Base-by-base conservation (phyloP, 2,329 filamentous ascomycete genomes). In the Zasmidium citrigriseum region DNA sequence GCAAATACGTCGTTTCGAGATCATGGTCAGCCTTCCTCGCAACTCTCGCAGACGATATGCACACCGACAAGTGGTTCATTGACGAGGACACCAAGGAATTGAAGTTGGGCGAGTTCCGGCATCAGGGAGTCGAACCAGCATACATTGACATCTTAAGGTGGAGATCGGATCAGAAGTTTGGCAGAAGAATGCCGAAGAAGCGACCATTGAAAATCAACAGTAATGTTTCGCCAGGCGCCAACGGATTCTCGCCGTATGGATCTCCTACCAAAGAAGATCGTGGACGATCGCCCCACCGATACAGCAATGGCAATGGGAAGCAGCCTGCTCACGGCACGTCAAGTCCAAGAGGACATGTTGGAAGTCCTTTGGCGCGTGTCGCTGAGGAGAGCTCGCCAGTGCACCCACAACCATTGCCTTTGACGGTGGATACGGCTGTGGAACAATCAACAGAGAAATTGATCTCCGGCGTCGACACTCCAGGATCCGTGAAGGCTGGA, bases 81-180 rank as follows among this genome's bases (percentile, higher is more conserved):
- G 93, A 98, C 64, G 95, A 99, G 70, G 95, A 99, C 16, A 90
- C 83, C 55, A 86, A 89, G 67, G 95, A 98, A 76, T 83, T 99
- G 66, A 97, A 96, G 78, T 80, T 99, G 69, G 87, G 90, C 67
- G 91, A 96, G 73, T 98, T 98, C 81, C 95, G 91, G 81, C 84
- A 88, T 53, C 86, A 89, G 65, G 91, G 91, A 55, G 90, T 97
- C 55, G 93, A 98, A 76, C 95, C 95, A 20, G 83, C 88, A 23
- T 99, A 98, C 75, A 87, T 99, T 71, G 93, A 96, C 72, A 96
- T 99, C 70, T 80, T 99, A 68, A 85, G 95, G 67, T 98, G 95
- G 92, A 88, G 95, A 72, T 88, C 89, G 77, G 95, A 99, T 73
- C 93, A 98, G 75, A 98, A 96, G 78, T 89, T 95, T 73, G 93